Base-by-base conservation (phyloP, 768 basidiomycete genomes). In the Panaeolus papilionaceus region DNA sequence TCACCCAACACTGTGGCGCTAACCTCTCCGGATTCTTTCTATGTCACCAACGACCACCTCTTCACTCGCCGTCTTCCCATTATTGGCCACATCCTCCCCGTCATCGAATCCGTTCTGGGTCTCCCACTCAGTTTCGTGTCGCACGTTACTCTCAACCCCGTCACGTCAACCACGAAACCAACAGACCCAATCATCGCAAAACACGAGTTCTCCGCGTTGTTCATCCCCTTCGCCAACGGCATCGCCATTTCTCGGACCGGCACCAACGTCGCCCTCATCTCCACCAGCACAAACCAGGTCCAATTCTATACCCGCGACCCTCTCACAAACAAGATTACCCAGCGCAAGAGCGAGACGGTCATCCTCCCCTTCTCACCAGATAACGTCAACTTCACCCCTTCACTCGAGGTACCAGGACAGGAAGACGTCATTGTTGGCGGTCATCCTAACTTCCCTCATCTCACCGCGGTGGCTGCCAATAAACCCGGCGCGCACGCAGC, bases 21-120 rank as follows among this genome's bases (percentile, higher is more conserved):
- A 38, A 89, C 90, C 9, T 86, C 89, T 49, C 86, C 88, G 1
- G 83, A 85, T 66, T 85, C 89, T 0, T 92, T 93, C 75, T 92
- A 89, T 72, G 83, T 93, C 62, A 85, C 86, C 47, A 90, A 93
- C 73, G 92, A 93, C 74, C 92, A 93, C 71, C 76, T 86, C 40
- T 74, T 91, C 72, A 92, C 90, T 2, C 84, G 89, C 8, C 87
- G 92, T 14, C 78, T 88, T 20, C 87, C 88, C 0, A 72, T 76
- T 10, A 44, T 90, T n/a, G 87, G 88, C 9, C 76, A 78, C 47
- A 66, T 88, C 28, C 71, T 88, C 0, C 86, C 91, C 2, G 6
- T 88, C 40, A 49, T 84, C 64, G 92, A 93, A 73, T 82, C 86
- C 4, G 0, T 88, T 18, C 76, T 89, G 3, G 85, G 75, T 5